Evolutionary conservation across 495 filamentous ascomycete genomes (phyloP).

Genomic region (Talaromyces trachyspermus): DNA sequence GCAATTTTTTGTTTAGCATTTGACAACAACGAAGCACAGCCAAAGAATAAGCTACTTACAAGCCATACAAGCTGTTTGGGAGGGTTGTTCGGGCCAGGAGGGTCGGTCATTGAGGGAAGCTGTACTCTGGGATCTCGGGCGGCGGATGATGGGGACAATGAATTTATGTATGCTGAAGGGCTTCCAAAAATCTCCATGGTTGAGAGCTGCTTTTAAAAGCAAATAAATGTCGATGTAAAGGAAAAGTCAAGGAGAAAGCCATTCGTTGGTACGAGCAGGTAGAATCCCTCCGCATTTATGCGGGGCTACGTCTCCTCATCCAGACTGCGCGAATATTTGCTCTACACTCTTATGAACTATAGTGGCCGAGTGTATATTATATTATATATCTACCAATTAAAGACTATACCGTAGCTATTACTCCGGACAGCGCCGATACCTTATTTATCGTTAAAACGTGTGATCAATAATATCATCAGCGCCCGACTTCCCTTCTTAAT

Average conservation of each 20-base stretch:
- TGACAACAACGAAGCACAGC: too few species aligned
- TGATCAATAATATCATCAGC: slow-evolving; percentile 18
- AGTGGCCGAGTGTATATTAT: too few species aligned
- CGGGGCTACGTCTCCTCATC: too few species aligned
- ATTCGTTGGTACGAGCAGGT: too few species aligned
- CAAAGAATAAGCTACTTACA: slow-evolving; percentile 37
- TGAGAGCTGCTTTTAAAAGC: too few species aligned
- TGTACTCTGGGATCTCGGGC: slow-evolving; percentile 39
- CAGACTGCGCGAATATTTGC: too few species aligned
- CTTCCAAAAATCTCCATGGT: slow-evolving; percentile 8
- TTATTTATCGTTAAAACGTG: neutral
- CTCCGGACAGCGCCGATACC: neutral
- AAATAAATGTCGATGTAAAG: too few species aligned
- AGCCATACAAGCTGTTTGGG: slow-evolving; percentile 75
- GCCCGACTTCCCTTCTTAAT: slow-evolving; percentile 55
- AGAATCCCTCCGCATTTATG: too few species aligned
- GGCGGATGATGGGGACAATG: slow-evolving; percentile 20
- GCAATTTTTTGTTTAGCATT: neutral
- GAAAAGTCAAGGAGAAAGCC: too few species aligned
- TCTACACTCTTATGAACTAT: too few species aligned
- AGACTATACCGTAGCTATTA: neutral
- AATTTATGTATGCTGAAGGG: slow-evolving; percentile 16
- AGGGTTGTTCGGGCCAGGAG: slow-evolving; percentile 64
- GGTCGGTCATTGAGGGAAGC: slow-evolving; percentile 73
- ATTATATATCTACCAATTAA: neutral